phyloP scores from a whole-genome alignment of 2,329 filamentous ascomycete species.

The Botryotinia globosa region DNA sequence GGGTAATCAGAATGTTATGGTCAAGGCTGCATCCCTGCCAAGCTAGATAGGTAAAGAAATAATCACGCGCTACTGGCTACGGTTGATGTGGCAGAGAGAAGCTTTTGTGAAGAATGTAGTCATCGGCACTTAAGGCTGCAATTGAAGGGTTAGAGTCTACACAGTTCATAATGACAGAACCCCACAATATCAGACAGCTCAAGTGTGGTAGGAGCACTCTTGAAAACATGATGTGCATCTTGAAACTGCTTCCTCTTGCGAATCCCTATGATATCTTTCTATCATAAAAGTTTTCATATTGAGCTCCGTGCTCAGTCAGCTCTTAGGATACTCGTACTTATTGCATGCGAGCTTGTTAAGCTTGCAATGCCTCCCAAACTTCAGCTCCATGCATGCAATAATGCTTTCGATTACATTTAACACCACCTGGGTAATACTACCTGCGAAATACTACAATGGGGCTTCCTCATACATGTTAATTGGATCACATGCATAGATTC shows the following conservation, averaged over 20 bases:
- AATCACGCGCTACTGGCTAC: not conserved
- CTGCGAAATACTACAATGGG: too few species aligned
- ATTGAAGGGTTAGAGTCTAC: not conserved
- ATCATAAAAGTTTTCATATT: not conserved
- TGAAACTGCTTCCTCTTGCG: not conserved
- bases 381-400: not conserved
- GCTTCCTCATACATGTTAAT: not conserved
- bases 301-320: not conserved
- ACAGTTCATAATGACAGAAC: not conserved
- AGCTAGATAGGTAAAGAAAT: not conserved
- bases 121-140: not conserved
- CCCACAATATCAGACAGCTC: not conserved
- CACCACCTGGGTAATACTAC: not conserved
- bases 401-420: not conserved
- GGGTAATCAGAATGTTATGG: slow-evolving; percentile 50
- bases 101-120: not conserved
- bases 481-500: not conserved
- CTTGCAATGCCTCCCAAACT: not conserved
- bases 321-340: not conserved
- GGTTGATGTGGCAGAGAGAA: not conserved
- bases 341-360: not conserved
- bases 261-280: not conserved
- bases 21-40: slow-evolving; percentile 46
- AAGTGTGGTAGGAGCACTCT: not conserved
- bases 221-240: not conserved